Base-by-base conservation (phyloP, 1,284 basidiomycete genomes). In the Ganoderma sp. region DNA sequence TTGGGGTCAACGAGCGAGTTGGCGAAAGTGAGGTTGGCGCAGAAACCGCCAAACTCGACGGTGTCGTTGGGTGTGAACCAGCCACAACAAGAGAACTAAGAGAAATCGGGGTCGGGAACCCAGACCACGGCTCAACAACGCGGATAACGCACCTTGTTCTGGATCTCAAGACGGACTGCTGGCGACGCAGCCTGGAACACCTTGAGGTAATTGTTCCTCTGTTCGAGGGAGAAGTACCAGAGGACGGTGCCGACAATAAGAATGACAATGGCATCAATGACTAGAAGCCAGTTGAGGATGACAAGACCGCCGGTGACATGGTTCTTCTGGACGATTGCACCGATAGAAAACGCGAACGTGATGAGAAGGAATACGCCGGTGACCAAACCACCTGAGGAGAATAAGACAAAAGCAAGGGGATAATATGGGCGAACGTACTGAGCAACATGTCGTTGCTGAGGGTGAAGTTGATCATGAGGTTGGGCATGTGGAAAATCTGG, bases 151-250 rank as follows among this genome's bases (percentile, higher is more conserved):
- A 92, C 93, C 82, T 84, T 79, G 75, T 96, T 89, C 80, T 97
- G 95, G 43, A 96, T 79, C 22, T 80, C 77, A 37, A 88, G 82
- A 67, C 88, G 84, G 14, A 80, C 84, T 1, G 79, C 81, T n/a
- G 81, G 69, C 34, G 83, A 78, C 68, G 85, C 83, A 42, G 78
- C 78, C 3, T 79, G 71, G 84, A 89, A 96, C 14, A 88, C 78
- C 1, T 73, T 70, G 70, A 87, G 85, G 80, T 90, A 95, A 74
- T 92, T 87, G 58, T 82, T 80, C 39, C 90, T 86, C 77, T 94
- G 89, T 65, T 84, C 78, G 17, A 96, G 84, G 2, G 93, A 93
- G 78, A 82, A 92, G 80, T 91, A 87, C 94, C 94, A 96, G 67
- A 95, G 80, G 70, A 87, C 85, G 25, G 88, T 87, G 62, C 92